A percentile compares a stretch with the other conserved stretches of the same genome.
Evolutionary conservation across 257 asterid species (phyloP).

Genomic region (Solanum pennellii): DNA sequence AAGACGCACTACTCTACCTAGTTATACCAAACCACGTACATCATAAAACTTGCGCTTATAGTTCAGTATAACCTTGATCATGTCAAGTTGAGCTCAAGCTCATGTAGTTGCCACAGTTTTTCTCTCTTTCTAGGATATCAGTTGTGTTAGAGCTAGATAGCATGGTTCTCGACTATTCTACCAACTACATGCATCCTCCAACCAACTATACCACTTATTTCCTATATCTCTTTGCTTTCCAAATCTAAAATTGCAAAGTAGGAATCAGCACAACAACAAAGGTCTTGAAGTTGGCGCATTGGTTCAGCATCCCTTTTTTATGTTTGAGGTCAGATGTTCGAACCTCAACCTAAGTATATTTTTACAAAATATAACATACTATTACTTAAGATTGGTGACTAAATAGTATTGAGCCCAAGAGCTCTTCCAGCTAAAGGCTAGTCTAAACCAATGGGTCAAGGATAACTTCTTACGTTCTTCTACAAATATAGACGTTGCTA

Average conservation of each 20-base stretch:
- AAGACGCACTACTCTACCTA: not conserved
- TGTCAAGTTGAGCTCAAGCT: not conserved
- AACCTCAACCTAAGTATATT: not conserved
- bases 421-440: not conserved
- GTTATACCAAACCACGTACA: not conserved
- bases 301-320: fast-evolving
- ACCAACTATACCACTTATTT: not conserved
- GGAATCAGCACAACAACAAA: not conserved
- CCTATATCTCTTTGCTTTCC: not conserved
- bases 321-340: fast-evolving
- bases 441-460: not conserved
- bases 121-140: not conserved
- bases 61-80: not conserved
- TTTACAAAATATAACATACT: not conserved
- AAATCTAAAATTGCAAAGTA: not conserved
- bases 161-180: not conserved
- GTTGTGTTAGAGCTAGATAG: not conserved
- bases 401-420: not conserved
- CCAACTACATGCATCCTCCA: not conserved
- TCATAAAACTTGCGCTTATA: not conserved
- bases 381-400: not conserved
- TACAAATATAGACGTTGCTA: not conserved
- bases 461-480: not conserved
- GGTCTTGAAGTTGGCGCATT: fast-evolving
- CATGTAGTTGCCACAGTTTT: not conserved